Base-by-base conservation (phyloP, 352 stramenopile species). In the Globisporangium rhizosaccharum region DNA sequence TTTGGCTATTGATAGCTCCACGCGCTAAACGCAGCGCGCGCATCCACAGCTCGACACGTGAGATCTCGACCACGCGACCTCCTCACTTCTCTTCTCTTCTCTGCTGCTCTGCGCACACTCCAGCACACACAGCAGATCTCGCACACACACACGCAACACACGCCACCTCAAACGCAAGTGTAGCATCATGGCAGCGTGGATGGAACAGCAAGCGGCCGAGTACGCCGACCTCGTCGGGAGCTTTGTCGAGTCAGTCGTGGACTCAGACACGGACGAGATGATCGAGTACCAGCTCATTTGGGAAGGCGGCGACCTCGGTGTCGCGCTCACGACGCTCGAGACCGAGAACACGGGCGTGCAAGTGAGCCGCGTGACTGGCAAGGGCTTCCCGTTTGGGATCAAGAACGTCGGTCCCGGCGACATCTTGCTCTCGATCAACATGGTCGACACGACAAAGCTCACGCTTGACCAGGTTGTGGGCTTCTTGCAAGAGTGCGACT, bases 201-300 rank as follows among this genome's bases (percentile, higher is more conserved):
- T 94, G 67, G 73, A 94, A 55, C 82, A 94, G 69, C 85, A 94
- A 62, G 85, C 82, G 42, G 85, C 82, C 57, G 85, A 94, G 73
- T 92, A 89, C 62, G 70, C 75, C 36, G 82, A 94, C 65, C 67
- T 94, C 49, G 82, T 94, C 15, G 84, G 82, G 39, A 90, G 77
- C 71, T 94, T 94, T 62, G 82, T 92, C 25, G 82, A 92, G 61
- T 92, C 82, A 20, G 82, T 92, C 12, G 76, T 88, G 55, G 82
- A 92, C 64, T 75, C 73, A 52, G 80, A 90, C 49, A 92, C 82
- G 57, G 85, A 94, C 62, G 81, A 92, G 61, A 87, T 91, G 67
- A 67, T 90, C 60, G 85, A 94, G 71, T 94, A 94, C 72, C 85
- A 94, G 66, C 75, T 94, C 56, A 94, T 94, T 65, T 94, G 85